A percentile compares a stretch with the other conserved stretches of the same genome.
Evolutionary conservation across 352 stramenopile genomes (phyloP).

Genomic region (Peronospora belbahrii): DNA sequence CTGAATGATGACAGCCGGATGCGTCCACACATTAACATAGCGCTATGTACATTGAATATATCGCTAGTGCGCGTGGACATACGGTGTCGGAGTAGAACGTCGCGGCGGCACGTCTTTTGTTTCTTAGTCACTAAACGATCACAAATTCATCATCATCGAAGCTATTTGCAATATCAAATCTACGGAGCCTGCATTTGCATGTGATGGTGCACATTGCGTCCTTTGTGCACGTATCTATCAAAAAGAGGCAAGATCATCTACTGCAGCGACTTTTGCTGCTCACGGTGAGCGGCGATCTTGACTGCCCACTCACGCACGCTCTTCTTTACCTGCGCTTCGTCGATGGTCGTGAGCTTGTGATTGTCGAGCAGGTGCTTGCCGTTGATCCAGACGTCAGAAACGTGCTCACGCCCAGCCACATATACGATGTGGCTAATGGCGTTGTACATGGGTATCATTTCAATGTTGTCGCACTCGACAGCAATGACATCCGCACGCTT

Average conservation of each 20-base stretch:
- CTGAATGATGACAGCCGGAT: neutral
- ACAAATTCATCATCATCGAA: neutral
- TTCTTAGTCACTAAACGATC: neutral
- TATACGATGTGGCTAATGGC: slow-evolving; percentile 85
- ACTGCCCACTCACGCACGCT: slow-evolving; percentile 50
- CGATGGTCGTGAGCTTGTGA: slow-evolving; percentile 69
- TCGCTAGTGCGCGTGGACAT: neutral
- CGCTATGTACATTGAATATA: neutral
- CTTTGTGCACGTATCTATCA: neutral
- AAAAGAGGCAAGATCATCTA: neutral
- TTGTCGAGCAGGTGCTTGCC: slow-evolving; percentile 69
- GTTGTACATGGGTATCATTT: slow-evolving; percentile 87
- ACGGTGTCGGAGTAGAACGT: too few relatives aligned
- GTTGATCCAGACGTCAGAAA: slow-evolving; percentile 88
- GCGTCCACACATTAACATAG: neutral
- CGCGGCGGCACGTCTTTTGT: neutral
- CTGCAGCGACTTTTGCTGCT: slow-evolving; percentile 27
- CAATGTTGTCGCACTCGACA: slow-evolving; percentile 68
- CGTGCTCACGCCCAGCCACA: slow-evolving; percentile 69
- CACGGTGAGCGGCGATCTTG: slow-evolving; percentile 50
- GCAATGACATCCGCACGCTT: slow-evolving; percentile 83
- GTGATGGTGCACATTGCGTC: too few relatives aligned
- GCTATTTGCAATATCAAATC: neutral
- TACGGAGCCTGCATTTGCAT: neutral
- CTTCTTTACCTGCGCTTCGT: slow-evolving; percentile 52